A percentile compares a stretch with the other conserved stretches of the same genome.
phyloP scores from a whole-genome alignment of 805 yeast genomes.

The Metschnikowia reukaufii region DNA sequence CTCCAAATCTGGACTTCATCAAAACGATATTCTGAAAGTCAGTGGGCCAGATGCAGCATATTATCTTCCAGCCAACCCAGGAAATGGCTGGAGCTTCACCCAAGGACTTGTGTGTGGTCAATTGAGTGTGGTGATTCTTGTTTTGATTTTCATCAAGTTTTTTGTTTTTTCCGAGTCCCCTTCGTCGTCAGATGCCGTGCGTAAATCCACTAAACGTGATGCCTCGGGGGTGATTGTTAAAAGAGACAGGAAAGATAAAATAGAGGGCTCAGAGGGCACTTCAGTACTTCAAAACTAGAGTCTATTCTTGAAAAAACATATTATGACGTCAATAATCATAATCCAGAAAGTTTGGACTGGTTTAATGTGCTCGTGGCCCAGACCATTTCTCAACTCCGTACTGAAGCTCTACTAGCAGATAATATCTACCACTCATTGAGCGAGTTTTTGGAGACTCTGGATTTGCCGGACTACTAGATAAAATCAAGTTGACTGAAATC shows the following conservation, averaged over 20 bases:
- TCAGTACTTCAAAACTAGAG: conserved; percentile 23
- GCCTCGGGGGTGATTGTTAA: conserved; percentile 34
- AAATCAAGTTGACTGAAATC: conserved; percentile 77
- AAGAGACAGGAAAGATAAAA: conserved; percentile 28
- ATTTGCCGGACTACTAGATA: conserved; percentile 80
- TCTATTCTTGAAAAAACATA: conserved; percentile 86
- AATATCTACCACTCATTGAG: conserved; percentile 80
- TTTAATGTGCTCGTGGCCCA: conserved; percentile 93
- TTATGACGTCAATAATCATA: conserved; percentile 84
- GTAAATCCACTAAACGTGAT: conserved; percentile 24
- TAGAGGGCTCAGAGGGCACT: conserved; percentile 10
- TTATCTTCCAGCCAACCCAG: conserved; percentile 3
- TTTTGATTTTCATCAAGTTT: conserved; percentile 67
- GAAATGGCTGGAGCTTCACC: conserved; percentile 60
- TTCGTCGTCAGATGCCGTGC: conserved; percentile 26
- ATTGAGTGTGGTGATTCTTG: conserved; percentile 61
- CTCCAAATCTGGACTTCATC: background rate
- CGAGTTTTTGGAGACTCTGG: conserved; percentile 58
- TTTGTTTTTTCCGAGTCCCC: conserved; percentile 72
- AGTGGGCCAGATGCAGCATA: conserved; percentile 8
- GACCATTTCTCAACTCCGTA: conserved; percentile 77
- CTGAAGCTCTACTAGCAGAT: conserved; percentile 85
- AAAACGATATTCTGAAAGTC: conserved; percentile 3
- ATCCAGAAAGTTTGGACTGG: conserved; percentile 94
- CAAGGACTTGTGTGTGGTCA: conserved; percentile 77